Evolutionary conservation across 768 basidiomycete genomes (phyloP), one percentile per base, ranked within the genome.

Genomic region (Saitozyma sp.): DNA sequence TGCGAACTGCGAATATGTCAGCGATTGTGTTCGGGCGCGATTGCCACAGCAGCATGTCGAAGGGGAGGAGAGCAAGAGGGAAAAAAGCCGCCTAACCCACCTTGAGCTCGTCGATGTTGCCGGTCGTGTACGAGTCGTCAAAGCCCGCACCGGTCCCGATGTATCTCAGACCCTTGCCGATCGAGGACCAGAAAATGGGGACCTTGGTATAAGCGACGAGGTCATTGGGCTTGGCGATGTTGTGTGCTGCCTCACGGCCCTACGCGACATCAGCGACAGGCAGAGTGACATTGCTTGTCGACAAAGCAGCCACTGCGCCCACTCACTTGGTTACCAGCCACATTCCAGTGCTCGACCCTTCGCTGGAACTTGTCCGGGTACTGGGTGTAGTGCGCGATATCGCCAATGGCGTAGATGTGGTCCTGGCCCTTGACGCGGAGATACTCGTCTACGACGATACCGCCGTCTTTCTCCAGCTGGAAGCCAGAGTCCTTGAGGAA

Each of bases 291-390:
- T 46, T 11, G 13, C 45, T 13, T 46, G 13, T 17, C 11, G 3
- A 17, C 2, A 11, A 13, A 46, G 6, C 45, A 11, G n/a, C n/a
- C 45, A 46, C n/a, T 19, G 56, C 1, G 8, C 6, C 17, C 10
- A 67, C 72, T 53, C 20, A 71, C 71, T 61, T 89, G 88, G 77
- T 94, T 93, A 52, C 87, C 86, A 14, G 92, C 91, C 61, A 92
- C 91, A 80, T 92, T 92, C 91, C 92, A 95, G 79, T 95, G 92
- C 79, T 95, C 92, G 61, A 94, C 87, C 54, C 91, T 81, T 13
- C 87, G 86, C 8, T 80, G 82, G 38, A 80, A 77, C 3, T 80
- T 77, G 61, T 89, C 86, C 9, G 89, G 89, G 79, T 89, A 90
- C 64, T 89, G 87, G 9, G 89, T 87, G 78, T 90, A 91, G 46